These are phyloP conservation scores for Pseudogymnoascus destructans DNA, from an alignment of 2,329 filamentous ascomycete genomes.

Conservation along the genomic window DNA sequence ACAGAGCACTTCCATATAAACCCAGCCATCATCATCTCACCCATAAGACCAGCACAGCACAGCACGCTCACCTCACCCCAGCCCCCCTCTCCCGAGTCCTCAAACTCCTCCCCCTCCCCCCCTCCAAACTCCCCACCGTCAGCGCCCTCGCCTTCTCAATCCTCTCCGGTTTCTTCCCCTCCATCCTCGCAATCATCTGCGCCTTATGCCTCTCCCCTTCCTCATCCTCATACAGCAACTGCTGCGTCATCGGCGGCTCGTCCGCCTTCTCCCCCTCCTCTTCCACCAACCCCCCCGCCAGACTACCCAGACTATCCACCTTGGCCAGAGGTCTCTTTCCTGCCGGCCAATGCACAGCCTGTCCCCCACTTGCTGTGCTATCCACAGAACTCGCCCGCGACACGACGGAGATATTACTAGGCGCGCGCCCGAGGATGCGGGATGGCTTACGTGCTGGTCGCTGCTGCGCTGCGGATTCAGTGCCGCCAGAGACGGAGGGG, in stretches of 20 bases:
- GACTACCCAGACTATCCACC: slow-evolving; percentile 19
- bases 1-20: slow-evolving; percentile 3
- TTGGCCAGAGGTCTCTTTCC: slow-evolving; percentile 15
- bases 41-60: background rate
- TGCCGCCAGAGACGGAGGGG: slow-evolving; percentile 1
- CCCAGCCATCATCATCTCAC: background rate
- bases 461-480: slow-evolving; percentile 10
- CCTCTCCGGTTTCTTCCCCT: slow-evolving; percentile 19
- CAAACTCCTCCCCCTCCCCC: background rate
- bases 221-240: slow-evolving; percentile 23
- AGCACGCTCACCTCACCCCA: background rate
- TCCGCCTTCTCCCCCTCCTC: slow-evolving; percentile 14
- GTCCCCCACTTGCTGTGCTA: slow-evolving; percentile 24
- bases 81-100: background rate
- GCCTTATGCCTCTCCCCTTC: slow-evolving; percentile 22
- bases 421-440: slow-evolving; percentile 41
- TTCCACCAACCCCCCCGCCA: background rate
- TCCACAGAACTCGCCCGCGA: slow-evolving; percentile 29
- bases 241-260: slow-evolving; percentile 21
- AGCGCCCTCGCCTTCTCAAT: slow-evolving; percentile 15
- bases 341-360: slow-evolving; percentile 20
- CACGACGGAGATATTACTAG: slow-evolving; percentile 41
- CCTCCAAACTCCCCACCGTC: slow-evolving; percentile 17
- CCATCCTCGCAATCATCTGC: slow-evolving; percentile 23
- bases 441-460: background rate